Conservation (phyloP, 208 protist genomes). For the Leishmania arabica region DNA sequence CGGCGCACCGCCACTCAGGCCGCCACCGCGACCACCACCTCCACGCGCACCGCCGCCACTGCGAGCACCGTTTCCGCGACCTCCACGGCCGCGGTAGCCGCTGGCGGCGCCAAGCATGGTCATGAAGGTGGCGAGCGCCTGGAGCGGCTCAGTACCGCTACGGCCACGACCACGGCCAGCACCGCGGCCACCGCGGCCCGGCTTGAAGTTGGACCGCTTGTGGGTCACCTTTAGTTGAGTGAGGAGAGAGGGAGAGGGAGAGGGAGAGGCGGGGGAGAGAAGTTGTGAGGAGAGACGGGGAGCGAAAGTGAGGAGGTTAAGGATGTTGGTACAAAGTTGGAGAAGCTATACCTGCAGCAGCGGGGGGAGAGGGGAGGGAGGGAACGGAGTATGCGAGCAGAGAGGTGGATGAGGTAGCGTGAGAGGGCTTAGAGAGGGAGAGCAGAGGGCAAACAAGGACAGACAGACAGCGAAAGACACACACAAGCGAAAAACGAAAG, state of each 20-base stretch:
- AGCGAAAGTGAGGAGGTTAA: not conserved
- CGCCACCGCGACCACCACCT: conserved; percentile 23
- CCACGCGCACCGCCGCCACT: conserved; percentile 27
- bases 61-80: conserved; percentile 23
- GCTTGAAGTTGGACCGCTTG: conserved; percentile 72
- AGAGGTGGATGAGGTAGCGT: conserved; percentile 1
- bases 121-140: conserved; percentile 73
- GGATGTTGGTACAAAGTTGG: not conserved
- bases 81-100: conserved; percentile 25
- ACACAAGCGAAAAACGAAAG: conserved; percentile 2
- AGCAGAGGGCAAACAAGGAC: conserved; percentile 11
- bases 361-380: not conserved
- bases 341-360: not conserved
- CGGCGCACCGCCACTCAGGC: conserved; percentile 1
- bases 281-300: conserved; percentile 1
- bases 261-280: conserved; percentile 2
- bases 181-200: conserved; percentile 55
- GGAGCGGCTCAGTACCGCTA: conserved; percentile 47
- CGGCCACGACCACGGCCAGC: conserved; percentile 25
- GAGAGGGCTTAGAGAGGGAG: conserved; percentile 1
- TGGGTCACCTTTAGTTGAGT: conserved; percentile 60
- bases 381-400: not conserved
- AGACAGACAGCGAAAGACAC: conserved; percentile 13
- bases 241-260: conserved; percentile 3
- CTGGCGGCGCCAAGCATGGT: conserved; percentile 55